Evolutionary conservation across 1,284 basidiomycete genomes (phyloP).

Genomic region (Sanghuangporus baumii): DNA sequence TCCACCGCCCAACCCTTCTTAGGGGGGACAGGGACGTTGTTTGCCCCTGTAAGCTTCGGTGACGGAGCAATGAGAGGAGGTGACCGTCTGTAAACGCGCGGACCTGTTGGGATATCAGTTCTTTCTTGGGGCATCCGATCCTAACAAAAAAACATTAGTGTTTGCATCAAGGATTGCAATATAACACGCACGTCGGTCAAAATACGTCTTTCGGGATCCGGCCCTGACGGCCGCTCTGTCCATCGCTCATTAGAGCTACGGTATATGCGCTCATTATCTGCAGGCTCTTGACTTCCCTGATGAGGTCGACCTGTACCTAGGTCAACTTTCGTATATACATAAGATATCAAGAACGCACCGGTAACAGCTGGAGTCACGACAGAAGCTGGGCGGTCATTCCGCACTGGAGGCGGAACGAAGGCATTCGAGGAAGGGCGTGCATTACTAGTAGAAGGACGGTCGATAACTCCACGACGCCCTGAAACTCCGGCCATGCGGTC

Average conservation of each 20-base stretch:
- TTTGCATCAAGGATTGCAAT: neutral
- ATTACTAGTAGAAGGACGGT: neutral
- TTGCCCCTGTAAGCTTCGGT: conserved; percentile 5
- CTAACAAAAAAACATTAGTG: neutral
- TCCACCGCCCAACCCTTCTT: conserved; percentile 1
- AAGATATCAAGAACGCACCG: neutral
- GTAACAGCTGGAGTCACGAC: neutral
- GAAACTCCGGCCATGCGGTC: neutral
- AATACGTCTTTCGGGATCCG: too few relatives aligned
- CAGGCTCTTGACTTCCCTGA: neutral
- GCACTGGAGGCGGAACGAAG: neutral
- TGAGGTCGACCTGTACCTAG: neutral
- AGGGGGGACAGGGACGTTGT: conserved; percentile 9
- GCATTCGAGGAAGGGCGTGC: neutral
- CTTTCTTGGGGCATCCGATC: neutral
- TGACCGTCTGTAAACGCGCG: neutral
- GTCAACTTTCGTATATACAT: neutral
- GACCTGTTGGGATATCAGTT: neutral
- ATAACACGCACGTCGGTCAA: neutral
- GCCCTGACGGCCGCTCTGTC: too few relatives aligned
- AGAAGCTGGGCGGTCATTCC: neutral
- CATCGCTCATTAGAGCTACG: too few relatives aligned
- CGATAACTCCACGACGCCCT: neutral
- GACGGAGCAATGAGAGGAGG: neutral
- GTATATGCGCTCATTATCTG: too few relatives aligned